Percentiles rank a stretch among this genome's conserved stretches.
Conservation (phyloP, 345 rosid genomes). For the Lepidium sativum region DNA sequence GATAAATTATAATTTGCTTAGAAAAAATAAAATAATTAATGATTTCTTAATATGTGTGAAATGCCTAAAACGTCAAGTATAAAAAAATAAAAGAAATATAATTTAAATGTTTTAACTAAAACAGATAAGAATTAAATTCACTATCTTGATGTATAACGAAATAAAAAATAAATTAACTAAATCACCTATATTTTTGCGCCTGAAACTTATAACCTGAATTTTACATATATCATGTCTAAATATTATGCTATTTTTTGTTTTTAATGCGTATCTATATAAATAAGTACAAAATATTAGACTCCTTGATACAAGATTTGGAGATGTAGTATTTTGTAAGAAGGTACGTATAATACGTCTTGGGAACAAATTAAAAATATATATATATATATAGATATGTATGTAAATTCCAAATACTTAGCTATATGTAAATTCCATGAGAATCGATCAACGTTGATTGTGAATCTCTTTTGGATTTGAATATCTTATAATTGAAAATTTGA, state of each 20-base stretch:
- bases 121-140: no score
- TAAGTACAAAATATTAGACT: not conserved
- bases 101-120: no score
- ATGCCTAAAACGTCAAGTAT: no score
- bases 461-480: conserved; percentile 23
- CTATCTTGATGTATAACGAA: no score
- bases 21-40: no score
- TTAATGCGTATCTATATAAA: not conserved
- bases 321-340: not conserved
- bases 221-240: no score
- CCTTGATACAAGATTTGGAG: not conserved
- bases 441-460: conserved; percentile 19
- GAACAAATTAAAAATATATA: not conserved
- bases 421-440: not conserved
- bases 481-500: conserved; percentile 15
- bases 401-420: not conserved
- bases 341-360: not conserved
- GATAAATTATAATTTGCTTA: no score
- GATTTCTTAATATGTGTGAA: no score
- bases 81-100: no score
- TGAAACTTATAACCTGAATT: no score
- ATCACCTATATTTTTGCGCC: no score
- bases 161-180: no score
- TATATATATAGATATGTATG: not conserved
- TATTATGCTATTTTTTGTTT: not conserved